These are phyloP conservation scores for Leptomonas pyrrhocoris DNA, from an alignment of 208 protist genomes.

Conservation along the genomic window DNA sequence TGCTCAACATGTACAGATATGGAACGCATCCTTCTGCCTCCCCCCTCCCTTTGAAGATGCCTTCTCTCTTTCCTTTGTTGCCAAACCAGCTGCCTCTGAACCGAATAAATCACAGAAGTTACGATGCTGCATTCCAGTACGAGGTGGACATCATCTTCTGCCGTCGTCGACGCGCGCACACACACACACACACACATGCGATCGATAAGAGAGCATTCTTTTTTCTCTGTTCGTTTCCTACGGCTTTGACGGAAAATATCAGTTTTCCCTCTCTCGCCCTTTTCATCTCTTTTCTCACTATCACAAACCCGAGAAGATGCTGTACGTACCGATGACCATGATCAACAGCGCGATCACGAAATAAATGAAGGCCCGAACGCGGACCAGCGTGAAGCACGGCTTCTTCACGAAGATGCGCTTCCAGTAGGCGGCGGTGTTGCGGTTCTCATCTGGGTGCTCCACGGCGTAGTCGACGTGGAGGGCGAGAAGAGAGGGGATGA, in stretches of 20 bases:
- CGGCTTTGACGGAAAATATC: not conserved
- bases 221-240: not conserved
- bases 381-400: slow-evolving; percentile 42
- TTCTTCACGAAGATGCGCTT: slow-evolving; percentile 38
- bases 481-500: slow-evolving; percentile 60
- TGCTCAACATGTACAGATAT: too few species aligned
- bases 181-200: not conserved
- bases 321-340: slow-evolving; percentile 79
- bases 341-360: slow-evolving; percentile 62
- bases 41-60: too few species aligned
- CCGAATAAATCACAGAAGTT: too few species aligned
- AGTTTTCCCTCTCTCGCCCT: not conserved
- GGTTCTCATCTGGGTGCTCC: slow-evolving; percentile 54
- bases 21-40: not conserved
- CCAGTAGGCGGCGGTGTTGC: slow-evolving; percentile 57
- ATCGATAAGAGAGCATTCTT: too few species aligned
- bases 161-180: not conserved
- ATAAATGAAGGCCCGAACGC: slow-evolving; percentile 52
- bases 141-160: too few species aligned
- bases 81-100: too few species aligned
- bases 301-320: slow-evolving; percentile 30
- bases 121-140: too few species aligned
- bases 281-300: not conserved
- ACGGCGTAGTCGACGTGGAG: slow-evolving; percentile 59
- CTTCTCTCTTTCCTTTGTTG: too few species aligned